Evolutionary conservation across 2,329 filamentous ascomycete species (phyloP), one percentile per base, ranked within the genome.

Genomic region (Rhynchosporium graminicola): DNA sequence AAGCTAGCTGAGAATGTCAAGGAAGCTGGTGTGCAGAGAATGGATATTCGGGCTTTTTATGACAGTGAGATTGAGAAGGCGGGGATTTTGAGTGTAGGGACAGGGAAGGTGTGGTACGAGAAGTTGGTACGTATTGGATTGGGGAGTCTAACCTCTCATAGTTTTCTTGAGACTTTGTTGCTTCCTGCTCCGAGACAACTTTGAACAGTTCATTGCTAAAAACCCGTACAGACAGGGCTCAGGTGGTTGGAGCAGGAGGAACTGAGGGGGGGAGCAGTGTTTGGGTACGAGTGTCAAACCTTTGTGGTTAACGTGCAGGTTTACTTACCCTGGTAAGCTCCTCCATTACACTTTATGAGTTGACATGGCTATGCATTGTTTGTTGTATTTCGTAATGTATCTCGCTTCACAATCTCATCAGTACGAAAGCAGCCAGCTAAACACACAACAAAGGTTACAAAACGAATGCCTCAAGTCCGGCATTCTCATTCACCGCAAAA

Each of bases 261-360:
- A 40, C 28, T 64, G 51, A 80, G 85, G 90, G 67, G 83, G 87
- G 50, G 84, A 87, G 59, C 78, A 93, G 43, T 82, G 88, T 82
- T 65, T 81, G 90, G 58, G 86, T 90, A 1, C 92, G 90, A 90
- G 92, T 86, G 76, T 83, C 82, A 71, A 33, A 66, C 29, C 50
- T 69, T 69, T 60, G 59, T 69, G 47, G 42, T 69, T 52, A 61
- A 69, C 61, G 64, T 67, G 31, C 67, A 66, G 50, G 57, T 64
- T 36, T 68, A 68, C 57, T 47, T 67, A 6, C 65, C 63, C 31
- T 68, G 64, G 67, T 67, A 71, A 79, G 85, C 57, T 33, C 6
- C 5, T 10, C 33, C 5, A 36, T 36, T 20, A 20, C 36, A 8
- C 9, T 28, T 31, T 13, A 43, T 20, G 13, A 40, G 3, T 45